Conservation (phyloP, 1,284 basidiomycete genomes). For the Leucocoprinus gongylophorus region DNA sequence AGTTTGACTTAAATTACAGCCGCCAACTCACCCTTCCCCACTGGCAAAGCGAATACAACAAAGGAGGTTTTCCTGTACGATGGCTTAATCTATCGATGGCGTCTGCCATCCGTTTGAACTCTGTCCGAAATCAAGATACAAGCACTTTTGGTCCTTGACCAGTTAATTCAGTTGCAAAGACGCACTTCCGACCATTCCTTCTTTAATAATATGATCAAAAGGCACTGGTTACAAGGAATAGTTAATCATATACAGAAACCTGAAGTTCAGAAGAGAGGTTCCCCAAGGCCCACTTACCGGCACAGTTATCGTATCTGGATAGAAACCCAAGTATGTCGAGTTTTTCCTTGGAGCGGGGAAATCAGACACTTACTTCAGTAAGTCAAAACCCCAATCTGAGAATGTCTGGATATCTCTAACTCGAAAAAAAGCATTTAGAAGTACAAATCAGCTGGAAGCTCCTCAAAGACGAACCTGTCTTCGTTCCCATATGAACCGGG, state of each 20-base stretch:
- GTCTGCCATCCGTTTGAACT: constrained; percentile 46
- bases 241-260: background rate
- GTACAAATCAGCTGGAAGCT: constrained; percentile 4
- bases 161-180: constrained; percentile 15
- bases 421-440: background rate
- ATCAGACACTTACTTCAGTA: background rate
- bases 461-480: constrained; percentile 23
- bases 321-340: background rate
- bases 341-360: background rate
- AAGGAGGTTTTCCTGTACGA: constrained; percentile 36
- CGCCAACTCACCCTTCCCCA: constrained; percentile 45
- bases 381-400: constrained; percentile 49
- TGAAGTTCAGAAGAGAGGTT: background rate
- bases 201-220: constrained; percentile 45
- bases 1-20: background rate
- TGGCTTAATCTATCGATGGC: constrained; percentile 42
- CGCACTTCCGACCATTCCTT: constrained; percentile 47
- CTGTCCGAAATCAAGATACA: constrained; percentile 21
- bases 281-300: constrained; percentile 24
- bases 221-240: constrained; percentile 33
- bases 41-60: constrained; percentile 48
- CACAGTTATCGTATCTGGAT: constrained; percentile 51
- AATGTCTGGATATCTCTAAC: constrained; percentile 23
- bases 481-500: constrained; percentile 46
- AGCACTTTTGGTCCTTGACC: background rate